Base-by-base conservation (phyloP, 164 flowering plant species). In the Aristolochia californica region DNA sequence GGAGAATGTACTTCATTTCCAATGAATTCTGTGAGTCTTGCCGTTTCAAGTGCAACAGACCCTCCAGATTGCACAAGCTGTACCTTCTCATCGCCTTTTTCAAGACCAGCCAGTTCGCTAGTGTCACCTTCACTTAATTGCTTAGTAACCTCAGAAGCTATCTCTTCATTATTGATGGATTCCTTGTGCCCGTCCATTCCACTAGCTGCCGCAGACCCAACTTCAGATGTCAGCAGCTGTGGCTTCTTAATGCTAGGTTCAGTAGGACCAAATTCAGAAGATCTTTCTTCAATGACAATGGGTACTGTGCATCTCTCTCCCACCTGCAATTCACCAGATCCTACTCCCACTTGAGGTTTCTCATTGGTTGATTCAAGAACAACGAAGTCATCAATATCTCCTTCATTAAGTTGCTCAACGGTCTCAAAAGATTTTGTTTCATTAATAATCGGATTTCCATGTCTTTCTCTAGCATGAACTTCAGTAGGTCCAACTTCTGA, bases 391-490 rank as follows among this genome's bases (percentile, higher is more conserved):
- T 50, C 48, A 30, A 13, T 34, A 5, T 16, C 43, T 18, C n/a
- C 51, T 23, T 11, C 61, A 14, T n/a, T 26, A 11, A 62, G n/a
- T 25, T 69, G 48, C 54, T 56, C 50, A 24, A 53, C 30, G 27
- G 25, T 56, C 51, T 56, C 65, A 43, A 53, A 15, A 27, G 69
- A 57, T 21, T 23, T 59, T 59, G 67, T 58, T 59, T 72, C 75
- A 40, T 21, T 28, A 30, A 61, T 47, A 10, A 10, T 44, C 11
- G 58, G 58, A 15, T 13, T 12, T 26, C 21, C 30, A 55, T 30
- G 18, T 26, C 16, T 30, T 67, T 59, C 71, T 23, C 15, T 56
- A n/a, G 70, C 30, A 7, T 11, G 54, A 18, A 44, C 56, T 15
- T 23, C 44, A 38, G 59, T 18, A 34, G n/a, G 24, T 4, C 59